Conservation (phyloP, 768 basidiomycete genomes). For the Leccinellum luteum region DNA sequence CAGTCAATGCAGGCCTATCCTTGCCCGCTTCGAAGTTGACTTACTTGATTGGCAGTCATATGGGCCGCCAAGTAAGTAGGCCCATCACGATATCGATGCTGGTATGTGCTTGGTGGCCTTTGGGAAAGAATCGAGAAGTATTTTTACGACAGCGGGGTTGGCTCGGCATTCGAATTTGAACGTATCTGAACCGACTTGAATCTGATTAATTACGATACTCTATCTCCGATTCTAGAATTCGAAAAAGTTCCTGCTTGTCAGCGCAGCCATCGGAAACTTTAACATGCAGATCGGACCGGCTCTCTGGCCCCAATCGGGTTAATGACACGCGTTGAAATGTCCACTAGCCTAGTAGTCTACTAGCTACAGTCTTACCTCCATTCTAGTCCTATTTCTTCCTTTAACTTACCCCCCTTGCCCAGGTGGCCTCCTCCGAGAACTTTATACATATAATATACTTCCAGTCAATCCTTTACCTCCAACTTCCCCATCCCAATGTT, state of each 20-base stretch:
- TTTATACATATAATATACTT: conserved; percentile 8
- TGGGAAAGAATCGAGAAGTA: background rate
- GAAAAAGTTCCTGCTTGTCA: background rate
- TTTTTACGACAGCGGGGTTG: background rate
- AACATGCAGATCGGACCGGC: background rate
- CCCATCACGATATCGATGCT: background rate
- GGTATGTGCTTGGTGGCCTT: background rate
- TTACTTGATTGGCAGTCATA: background rate
- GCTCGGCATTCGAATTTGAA: background rate
- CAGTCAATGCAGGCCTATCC: too few relatives aligned
- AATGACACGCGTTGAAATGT: background rate
- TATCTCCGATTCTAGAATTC: background rate
- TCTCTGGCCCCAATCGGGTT: background rate
- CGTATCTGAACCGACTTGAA: background rate
- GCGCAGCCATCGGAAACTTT: background rate
- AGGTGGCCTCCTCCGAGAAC: background rate
- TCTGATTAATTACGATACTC: background rate
- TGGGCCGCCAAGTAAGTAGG: background rate
- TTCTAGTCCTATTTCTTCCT: background rate
- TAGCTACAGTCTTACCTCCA: background rate
- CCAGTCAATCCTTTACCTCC: background rate
- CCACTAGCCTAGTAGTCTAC: background rate
- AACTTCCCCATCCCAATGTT: background rate
- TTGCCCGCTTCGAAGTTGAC: too few relatives aligned
- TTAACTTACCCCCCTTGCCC: conserved; percentile 1